Conservation (phyloP, 345 rosid species). For the Populus nigra region DNA sequence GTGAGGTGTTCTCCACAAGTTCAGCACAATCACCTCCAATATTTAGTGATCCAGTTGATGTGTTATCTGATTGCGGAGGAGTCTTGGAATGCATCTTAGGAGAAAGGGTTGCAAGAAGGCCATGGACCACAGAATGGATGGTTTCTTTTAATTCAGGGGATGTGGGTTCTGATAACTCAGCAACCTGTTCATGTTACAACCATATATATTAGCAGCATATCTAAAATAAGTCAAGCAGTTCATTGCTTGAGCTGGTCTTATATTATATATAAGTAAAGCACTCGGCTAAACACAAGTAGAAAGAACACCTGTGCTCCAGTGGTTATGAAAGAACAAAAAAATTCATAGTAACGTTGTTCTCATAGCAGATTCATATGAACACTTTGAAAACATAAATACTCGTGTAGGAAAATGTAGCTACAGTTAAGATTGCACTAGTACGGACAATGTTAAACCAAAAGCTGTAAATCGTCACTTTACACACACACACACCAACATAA, state of each 20-base stretch:
- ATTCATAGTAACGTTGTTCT: neutral
- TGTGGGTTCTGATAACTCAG: conserved; percentile 90
- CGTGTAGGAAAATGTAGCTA: conserved; percentile 10
- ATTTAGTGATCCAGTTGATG: conserved; percentile 44
- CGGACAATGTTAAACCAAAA: conserved; percentile 19
- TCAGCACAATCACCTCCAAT: conserved; percentile 59
- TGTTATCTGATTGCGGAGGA: conserved; percentile 54
- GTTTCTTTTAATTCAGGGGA: conserved; percentile 69
- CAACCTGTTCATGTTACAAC: conserved; percentile 54
- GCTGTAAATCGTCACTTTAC: conserved; percentile 16
- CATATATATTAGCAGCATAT: neutral
- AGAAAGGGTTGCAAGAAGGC: conserved; percentile 91
- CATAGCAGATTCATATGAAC: neutral
- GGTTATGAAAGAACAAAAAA: neutral
- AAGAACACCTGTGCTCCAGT: neutral
- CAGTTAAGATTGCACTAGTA: conserved; percentile 21
- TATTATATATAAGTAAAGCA: neutral
- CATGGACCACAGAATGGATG: conserved; percentile 78
- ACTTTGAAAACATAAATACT: conserved; percentile 6
- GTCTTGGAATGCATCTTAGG: conserved; percentile 80
- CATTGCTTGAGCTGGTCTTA: neutral
- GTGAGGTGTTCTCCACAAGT: conserved; percentile 75
- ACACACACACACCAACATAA: conserved; percentile 14
- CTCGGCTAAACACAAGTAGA: neutral
- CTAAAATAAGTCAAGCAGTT: neutral